phyloP scores from a whole-genome alignment of 1,284 basidiomycete species.

The Pseudozyma hubeiensis region DNA sequence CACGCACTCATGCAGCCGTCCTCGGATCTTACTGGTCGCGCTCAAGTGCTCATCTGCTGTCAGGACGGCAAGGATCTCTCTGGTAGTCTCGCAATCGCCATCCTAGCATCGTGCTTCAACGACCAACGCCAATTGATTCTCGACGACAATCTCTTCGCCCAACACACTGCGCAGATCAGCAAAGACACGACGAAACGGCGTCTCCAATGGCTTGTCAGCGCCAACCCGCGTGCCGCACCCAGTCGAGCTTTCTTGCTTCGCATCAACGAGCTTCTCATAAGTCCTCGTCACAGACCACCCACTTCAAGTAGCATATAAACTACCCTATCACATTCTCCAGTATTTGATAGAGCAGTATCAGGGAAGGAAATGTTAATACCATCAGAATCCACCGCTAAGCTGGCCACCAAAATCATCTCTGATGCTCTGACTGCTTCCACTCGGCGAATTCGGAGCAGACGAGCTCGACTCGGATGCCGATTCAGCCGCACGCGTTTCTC shows the following conservation, averaged over 20 bases:
- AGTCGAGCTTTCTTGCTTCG: conserved; percentile 80
- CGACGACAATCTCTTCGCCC: not conserved
- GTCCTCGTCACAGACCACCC: conserved; percentile 74
- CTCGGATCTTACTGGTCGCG: not conserved
- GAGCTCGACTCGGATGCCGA: conserved; percentile 24
- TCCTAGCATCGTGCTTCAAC: conserved; percentile 63
- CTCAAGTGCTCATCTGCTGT: conserved; percentile 37
- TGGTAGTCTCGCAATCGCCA: conserved; percentile 36
- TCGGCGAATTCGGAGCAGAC: conserved; percentile 19
- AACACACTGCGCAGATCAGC: conserved; percentile 23
- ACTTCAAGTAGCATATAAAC: not conserved
- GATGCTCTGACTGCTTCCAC: conserved; percentile 69
- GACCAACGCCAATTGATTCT: conserved; percentile 35
- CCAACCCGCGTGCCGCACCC: conserved; percentile 79
- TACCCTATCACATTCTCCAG: not conserved
- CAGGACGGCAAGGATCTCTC: conserved; percentile 41
- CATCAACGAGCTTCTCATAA: conserved; percentile 80
- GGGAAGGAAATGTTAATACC: not conserved
- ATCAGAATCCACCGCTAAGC: conserved; percentile 26
- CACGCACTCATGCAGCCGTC: conserved; percentile 5
- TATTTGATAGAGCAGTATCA: not conserved
- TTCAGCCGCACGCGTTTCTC: conserved; percentile 43
- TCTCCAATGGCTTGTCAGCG: conserved; percentile 83
- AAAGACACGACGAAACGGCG: conserved; percentile 77
- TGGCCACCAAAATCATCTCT: conserved; percentile 72